These are phyloP conservation scores for Kwoniella dendrophila DNA, from an alignment of 768 basidiomycete species.

Conservation along the genomic window DNA sequence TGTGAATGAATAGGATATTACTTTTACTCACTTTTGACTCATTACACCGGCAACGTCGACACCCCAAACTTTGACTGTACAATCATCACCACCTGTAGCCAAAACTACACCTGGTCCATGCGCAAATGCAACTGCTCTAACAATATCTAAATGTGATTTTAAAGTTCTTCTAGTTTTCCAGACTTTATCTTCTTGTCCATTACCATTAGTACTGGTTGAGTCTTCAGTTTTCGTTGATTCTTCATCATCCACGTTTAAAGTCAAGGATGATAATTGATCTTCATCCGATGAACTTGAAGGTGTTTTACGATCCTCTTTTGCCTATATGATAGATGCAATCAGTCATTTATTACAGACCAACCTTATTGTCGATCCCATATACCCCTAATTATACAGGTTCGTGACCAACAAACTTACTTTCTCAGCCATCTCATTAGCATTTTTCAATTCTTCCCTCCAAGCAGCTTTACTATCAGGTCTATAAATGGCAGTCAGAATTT, in stretches of 20 bases:
- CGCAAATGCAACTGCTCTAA: constrained; percentile 79
- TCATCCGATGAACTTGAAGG: constrained; percentile 38
- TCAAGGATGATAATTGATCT: constrained; percentile 55
- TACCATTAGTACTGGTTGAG: constrained; percentile 63
- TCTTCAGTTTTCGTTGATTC: constrained; percentile 64
- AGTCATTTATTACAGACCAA: not conserved
- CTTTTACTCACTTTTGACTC: constrained; percentile 77
- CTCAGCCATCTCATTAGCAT: constrained; percentile 53
- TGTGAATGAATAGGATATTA: constrained; percentile 59
- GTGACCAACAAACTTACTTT: constrained; percentile 27
- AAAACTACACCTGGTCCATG: constrained; percentile 77
- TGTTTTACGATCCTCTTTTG: constrained; percentile 13
- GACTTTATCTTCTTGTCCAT: constrained; percentile 56
- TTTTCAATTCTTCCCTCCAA: constrained; percentile 69
- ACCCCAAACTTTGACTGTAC: constrained; percentile 93
- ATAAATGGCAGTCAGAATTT: constrained; percentile 68
- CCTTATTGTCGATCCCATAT: too few relatives aligned
- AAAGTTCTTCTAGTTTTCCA: constrained; percentile 87
- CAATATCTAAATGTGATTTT: constrained; percentile 92
- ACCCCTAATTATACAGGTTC: too few relatives aligned
- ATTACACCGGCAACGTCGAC: constrained; percentile 75
- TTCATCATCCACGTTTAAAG: constrained; percentile 63
- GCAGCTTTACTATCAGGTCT: constrained; percentile 80
- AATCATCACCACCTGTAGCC: constrained; percentile 93
- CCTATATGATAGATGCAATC: constrained; percentile 8